Evolutionary conservation across 2,329 filamentous ascomycete species (phyloP).

Genomic region (Sporothrix pseudoabietina): DNA sequence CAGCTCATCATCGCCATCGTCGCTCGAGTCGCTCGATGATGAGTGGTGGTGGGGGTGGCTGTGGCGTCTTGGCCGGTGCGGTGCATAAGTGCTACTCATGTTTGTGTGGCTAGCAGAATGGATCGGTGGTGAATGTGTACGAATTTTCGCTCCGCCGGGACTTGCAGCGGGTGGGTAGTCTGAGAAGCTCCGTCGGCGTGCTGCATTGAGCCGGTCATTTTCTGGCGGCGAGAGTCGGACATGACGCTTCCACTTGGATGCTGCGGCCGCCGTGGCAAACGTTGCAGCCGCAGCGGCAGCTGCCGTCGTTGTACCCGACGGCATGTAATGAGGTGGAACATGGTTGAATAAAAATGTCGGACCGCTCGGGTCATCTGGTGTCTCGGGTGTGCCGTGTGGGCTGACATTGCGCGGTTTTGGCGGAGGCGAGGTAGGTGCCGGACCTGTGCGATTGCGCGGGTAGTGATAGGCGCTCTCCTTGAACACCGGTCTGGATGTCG

Average conservation of each 20-base stretch:
- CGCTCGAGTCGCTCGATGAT: slow-evolving; percentile 48
- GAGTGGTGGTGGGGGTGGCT: slow-evolving; percentile 52
- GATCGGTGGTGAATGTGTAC: slow-evolving; percentile 31
- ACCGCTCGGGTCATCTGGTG: slow-evolving; percentile 43
- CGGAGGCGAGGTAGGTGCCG: slow-evolving; percentile 7
- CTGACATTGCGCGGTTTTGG: slow-evolving; percentile 19
- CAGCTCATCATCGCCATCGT: slow-evolving; percentile 45
- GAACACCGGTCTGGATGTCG: slow-evolving; percentile 32
- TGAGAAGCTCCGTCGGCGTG: slow-evolving; percentile 54
- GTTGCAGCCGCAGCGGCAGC: slow-evolving; percentile 27
- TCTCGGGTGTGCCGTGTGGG: slow-evolving; percentile 4
- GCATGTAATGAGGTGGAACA: slow-evolving; percentile 44
- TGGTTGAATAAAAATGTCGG: slow-evolving; percentile 48
- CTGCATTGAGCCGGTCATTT: slow-evolving; percentile 43
- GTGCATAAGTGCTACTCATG: slow-evolving; percentile 38
- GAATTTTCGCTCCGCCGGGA: slow-evolving; percentile 32
- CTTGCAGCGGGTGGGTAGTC: slow-evolving; percentile 48
- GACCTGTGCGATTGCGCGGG: slow-evolving; percentile 36
- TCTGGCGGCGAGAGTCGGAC: slow-evolving; percentile 42
- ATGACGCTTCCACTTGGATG: slow-evolving; percentile 38
- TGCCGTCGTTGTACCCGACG: slow-evolving; percentile 24
- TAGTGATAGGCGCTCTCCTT: slow-evolving; percentile 40
- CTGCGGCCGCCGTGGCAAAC: slow-evolving; percentile 32
- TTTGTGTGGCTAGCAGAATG: slow-evolving; percentile 42
- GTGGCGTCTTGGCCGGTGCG: slow-evolving; percentile 46